phyloP scores from a whole-genome alignment of 306 rosid genomes.

The Vigna nakashimae region DNA sequence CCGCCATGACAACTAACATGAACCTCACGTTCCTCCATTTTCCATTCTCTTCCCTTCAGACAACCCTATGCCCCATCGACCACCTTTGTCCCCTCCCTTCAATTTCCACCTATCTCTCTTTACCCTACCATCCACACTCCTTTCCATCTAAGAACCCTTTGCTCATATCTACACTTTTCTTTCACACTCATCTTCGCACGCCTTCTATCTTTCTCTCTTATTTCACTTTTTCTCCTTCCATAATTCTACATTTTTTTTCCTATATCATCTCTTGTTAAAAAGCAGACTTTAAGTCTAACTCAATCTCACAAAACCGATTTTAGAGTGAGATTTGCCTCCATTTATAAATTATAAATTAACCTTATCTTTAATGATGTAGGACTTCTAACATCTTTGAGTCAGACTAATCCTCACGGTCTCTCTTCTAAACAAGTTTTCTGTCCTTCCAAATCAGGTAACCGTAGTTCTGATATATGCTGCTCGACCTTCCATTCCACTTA shows the following conservation, averaged over 20 bases:
- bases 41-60: slow-evolving; percentile 57
- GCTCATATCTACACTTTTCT: too few relatives aligned
- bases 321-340: accelerated
- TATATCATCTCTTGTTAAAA: too few relatives aligned
- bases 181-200: slow-evolving; percentile 3
- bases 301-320: accelerated
- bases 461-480: background rate
- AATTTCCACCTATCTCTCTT: slow-evolving; percentile 17
- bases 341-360: too few relatives aligned
- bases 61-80: slow-evolving; percentile 60
- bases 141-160: too few relatives aligned
- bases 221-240: background rate
- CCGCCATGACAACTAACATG: slow-evolving; percentile 84
- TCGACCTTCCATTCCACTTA: background rate
- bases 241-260: background rate
- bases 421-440: background rate
- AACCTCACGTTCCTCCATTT: slow-evolving; percentile 74
- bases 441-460: background rate
- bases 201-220: background rate
- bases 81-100: slow-evolving; percentile 60
- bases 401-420: background rate
- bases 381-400: background rate
- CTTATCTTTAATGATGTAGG: too few relatives aligned
- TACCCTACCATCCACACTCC: background rate
- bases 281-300: too few relatives aligned